These are phyloP conservation scores for Geotrichum fermentans DNA, from an alignment of 1,139 yeast species.

Conservation along the genomic window DNA sequence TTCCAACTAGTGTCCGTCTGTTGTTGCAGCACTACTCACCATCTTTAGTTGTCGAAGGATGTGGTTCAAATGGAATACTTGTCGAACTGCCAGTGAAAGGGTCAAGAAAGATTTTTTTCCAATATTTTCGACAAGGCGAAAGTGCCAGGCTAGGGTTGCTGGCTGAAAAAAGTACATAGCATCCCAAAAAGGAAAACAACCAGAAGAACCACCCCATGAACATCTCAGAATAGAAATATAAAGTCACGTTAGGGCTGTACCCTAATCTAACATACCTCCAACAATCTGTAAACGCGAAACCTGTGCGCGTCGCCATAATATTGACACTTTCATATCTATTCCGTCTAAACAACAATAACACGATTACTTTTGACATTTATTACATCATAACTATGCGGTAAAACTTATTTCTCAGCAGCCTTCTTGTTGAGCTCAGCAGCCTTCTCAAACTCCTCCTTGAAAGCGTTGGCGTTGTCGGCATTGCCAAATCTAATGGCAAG, in stretches of 20 bases:
- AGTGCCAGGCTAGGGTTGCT: background rate
- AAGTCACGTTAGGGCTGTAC: conserved; percentile 3
- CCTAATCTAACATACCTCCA: too few relatives aligned
- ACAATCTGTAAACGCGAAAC: too few relatives aligned
- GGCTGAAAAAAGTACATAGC: too few relatives aligned
- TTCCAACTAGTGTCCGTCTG: too few relatives aligned
- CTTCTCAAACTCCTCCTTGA: conserved; percentile 84
- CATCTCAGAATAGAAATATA: too few relatives aligned
- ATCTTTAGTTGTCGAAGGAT: conserved; percentile 14
- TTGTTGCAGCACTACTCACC: conserved; percentile 15
- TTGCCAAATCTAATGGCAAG: conserved; percentile 95
- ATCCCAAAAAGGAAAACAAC: too few relatives aligned
- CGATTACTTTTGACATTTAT: too few relatives aligned
- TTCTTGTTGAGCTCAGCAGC: conserved; percentile 65
- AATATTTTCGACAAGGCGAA: background rate
- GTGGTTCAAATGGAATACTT: conserved; percentile 9
- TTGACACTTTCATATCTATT: too few relatives aligned
- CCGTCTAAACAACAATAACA: too few relatives aligned
- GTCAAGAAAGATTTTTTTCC: conserved; percentile 7
- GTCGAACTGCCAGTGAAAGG: conserved; percentile 19
- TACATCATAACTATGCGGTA: too few relatives aligned
- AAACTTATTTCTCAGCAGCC: conserved; percentile 29
- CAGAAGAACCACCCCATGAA: too few relatives aligned
- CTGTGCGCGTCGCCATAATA: background rate
- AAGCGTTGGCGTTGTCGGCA: conserved; percentile 94